phyloP scores from a whole-genome alignment of 2,329 filamentous ascomycete genomes.

The Polychaeton citri region DNA sequence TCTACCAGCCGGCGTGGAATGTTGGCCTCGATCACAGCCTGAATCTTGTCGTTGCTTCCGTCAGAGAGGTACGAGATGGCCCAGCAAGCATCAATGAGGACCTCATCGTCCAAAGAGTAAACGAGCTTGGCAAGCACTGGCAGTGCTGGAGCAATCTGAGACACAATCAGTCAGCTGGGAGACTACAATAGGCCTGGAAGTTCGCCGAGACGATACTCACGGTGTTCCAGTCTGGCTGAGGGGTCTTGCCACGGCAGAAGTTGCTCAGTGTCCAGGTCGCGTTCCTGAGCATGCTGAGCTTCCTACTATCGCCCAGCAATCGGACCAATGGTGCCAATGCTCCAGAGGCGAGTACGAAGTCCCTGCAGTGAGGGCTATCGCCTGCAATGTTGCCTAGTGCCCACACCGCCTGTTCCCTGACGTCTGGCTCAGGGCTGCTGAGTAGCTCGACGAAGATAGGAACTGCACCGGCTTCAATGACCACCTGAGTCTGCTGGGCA shows the following conservation, averaged over 20 bases:
- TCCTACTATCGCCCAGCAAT: slow-evolving; percentile 90
- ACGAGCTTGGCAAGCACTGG: slow-evolving; percentile 94
- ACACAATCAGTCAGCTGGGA: slow-evolving; percentile 1
- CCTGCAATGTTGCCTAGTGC: slow-evolving; percentile 96
- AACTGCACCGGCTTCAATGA: slow-evolving; percentile 94
- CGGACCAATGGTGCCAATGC: slow-evolving; percentile 81
- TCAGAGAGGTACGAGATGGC: slow-evolving; percentile 97
- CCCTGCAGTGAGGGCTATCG: slow-evolving; percentile 92
- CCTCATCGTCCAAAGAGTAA: slow-evolving; percentile 96
- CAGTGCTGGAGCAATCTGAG: slow-evolving; percentile 84
- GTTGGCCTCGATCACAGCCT: slow-evolving; percentile 95
- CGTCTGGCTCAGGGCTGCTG: slow-evolving; percentile 90
- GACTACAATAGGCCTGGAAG: background rate
- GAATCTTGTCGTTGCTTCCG: slow-evolving; percentile 97
- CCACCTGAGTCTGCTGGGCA: slow-evolving; percentile 92
- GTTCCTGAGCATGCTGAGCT: slow-evolving; percentile 97
- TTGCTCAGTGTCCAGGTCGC: slow-evolving; percentile 99
- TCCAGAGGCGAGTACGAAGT: slow-evolving; percentile 86
- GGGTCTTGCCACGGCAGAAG: slow-evolving; percentile 98
- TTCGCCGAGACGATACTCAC: slow-evolving; percentile 45
- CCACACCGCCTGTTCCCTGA: slow-evolving; percentile 97
- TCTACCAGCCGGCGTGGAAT: slow-evolving; percentile 94
- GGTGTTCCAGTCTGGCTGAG: slow-evolving; percentile 93
- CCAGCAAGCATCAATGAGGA: slow-evolving; percentile 98
- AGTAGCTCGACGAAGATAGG: slow-evolving; percentile 97